A percentile compares a stretch with the other conserved stretches of the same genome.
Evolutionary conservation across 2,329 filamentous ascomycete species (phyloP).

Genomic region (Fusarium redolens): DNA sequence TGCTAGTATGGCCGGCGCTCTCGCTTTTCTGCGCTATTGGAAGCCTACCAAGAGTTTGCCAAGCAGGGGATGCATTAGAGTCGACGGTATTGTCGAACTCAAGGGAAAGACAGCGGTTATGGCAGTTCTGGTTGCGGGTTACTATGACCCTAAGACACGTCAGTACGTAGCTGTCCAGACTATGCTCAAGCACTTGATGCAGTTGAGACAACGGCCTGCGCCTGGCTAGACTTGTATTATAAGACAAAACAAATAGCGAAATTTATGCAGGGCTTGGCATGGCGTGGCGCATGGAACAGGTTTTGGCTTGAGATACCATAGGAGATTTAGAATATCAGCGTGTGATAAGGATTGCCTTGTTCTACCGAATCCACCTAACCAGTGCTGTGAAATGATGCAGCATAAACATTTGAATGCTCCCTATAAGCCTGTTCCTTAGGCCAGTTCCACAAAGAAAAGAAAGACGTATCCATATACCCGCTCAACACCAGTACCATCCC

Average conservation of each 20-base stretch:
- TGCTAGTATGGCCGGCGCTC: conserved; percentile 48
- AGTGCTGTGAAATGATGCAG: not conserved
- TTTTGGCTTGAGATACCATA: conserved; percentile 46
- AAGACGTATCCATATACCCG: conserved; percentile 2
- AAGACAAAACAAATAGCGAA: not conserved
- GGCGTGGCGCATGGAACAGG: conserved; percentile 44
- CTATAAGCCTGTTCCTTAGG: conserved; percentile 4
- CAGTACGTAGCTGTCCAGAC: conserved; percentile 57
- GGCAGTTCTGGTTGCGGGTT: conserved; percentile 63
- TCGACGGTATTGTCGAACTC: conserved; percentile 67
- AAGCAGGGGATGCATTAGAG: conserved; percentile 62
- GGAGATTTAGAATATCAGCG: conserved; percentile 36
- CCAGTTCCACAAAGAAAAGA: conserved; percentile 5
- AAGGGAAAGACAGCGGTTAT: conserved; percentile 59
- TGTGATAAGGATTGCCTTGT: conserved; percentile 6
- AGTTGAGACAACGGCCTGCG: conserved; percentile 53
- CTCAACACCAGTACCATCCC: conserved; percentile 24
- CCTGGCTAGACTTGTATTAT: conserved; percentile 37
- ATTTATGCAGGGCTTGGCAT: conserved; percentile 25
- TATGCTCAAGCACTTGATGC: conserved; percentile 57
- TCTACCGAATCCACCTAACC: not conserved
- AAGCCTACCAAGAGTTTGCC: conserved; percentile 56
- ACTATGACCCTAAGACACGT: conserved; percentile 67
- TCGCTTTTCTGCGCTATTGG: conserved; percentile 60
- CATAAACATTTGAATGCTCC: conserved; percentile 13